These are phyloP conservation scores for Mycena capillaripes DNA, from an alignment of 768 basidiomycete species.

Conservation along the genomic window DNA sequence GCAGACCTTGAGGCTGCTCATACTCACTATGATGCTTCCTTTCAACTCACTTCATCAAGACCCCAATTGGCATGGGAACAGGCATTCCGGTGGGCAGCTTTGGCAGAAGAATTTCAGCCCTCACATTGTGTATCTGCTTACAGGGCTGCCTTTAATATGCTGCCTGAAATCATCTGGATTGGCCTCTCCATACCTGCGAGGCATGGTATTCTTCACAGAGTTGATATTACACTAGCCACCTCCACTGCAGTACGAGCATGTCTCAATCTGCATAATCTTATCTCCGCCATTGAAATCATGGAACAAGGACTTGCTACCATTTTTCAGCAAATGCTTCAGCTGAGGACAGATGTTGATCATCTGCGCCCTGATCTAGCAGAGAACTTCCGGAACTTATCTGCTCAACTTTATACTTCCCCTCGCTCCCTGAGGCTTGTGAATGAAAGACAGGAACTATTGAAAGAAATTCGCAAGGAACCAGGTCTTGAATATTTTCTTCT, in stretches of 20 bases:
- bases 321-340: slow-evolving; percentile 1
- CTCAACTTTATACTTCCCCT: background rate
- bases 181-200: background rate
- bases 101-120: background rate
- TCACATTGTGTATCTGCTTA: background rate
- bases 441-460: background rate
- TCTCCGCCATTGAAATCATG: background rate
- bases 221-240: background rate
- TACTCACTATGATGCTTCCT: background rate
- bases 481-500: background rate
- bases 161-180: background rate
- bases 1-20: background rate
- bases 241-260: background rate
- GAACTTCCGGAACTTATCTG: background rate
- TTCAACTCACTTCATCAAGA: background rate
- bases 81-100: background rate
- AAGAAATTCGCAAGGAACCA: background rate
- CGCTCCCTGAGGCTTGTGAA: background rate
- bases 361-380: background rate
- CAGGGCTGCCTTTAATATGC: background rate
- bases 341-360: background rate
- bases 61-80: background rate
- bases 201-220: background rate
- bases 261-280: background rate
- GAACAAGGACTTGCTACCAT: background rate